Percentiles rank a stretch among this genome's conserved stretches.
Conservation (phyloP, 129 eudicot genomes). For the Sambucus nigra region DNA sequence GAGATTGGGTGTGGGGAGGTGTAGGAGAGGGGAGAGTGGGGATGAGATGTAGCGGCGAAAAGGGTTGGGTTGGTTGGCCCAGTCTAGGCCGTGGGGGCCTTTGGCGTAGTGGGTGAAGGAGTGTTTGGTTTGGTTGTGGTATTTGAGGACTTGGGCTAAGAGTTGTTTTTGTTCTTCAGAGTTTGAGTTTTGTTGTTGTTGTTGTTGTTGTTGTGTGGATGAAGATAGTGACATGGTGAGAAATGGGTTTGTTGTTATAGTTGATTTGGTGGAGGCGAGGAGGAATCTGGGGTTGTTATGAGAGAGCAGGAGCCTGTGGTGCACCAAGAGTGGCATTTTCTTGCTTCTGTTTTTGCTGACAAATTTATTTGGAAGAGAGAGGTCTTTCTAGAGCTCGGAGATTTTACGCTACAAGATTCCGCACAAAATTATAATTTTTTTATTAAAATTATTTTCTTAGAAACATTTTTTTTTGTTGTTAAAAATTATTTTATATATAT, state of each 20-base stretch:
- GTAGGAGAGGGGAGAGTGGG: slow-evolving; percentile 58
- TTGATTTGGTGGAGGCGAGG: slow-evolving; percentile 22
- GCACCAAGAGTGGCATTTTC: neutral
- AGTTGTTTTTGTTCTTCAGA: slow-evolving; percentile 4
- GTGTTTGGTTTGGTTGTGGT: slow-evolving; percentile 89
- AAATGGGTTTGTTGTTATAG: slow-evolving; percentile 45
- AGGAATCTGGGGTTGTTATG: slow-evolving; percentile 14
- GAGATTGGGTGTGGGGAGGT: slow-evolving; percentile 20
- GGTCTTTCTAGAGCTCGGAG: no score
- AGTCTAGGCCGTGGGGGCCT: slow-evolving; percentile 77
- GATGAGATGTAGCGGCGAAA: slow-evolving; percentile 79
- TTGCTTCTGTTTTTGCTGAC: no score
- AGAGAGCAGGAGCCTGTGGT: slow-evolving; percentile 5
- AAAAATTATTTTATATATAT: no score
- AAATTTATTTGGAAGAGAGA: neutral
- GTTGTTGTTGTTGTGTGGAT: slow-evolving; percentile 5
- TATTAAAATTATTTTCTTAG: no score
- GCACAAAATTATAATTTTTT: no score
- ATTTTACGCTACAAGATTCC: no score
- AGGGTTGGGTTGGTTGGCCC: slow-evolving; percentile 96
- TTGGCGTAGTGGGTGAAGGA: slow-evolving; percentile 57
- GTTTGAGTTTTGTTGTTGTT: slow-evolving; percentile 6
- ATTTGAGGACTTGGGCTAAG: slow-evolving; percentile 41
- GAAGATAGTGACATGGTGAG: slow-evolving; percentile 18
- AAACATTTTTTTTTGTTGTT: no score